Evolutionary conservation across 257 asterid species (phyloP), one percentile per base, ranked within the genome.

Genomic region (Voacanga thouarsii): DNA sequence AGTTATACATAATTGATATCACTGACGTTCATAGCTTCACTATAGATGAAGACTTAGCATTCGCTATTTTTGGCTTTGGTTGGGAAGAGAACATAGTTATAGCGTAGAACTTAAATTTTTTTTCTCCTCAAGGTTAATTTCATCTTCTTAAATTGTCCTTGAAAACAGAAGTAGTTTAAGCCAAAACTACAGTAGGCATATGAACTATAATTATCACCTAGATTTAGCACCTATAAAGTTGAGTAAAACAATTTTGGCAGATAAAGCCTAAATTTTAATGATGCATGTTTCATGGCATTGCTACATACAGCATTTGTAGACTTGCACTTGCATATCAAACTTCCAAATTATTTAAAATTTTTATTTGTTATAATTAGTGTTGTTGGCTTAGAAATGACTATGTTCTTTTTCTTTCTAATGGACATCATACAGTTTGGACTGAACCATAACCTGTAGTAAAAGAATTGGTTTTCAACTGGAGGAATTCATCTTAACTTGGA

Each of bases 181-280:
- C 8, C 4, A 7, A 23, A 23, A 70, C 19, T n/a, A n/a, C 3
- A 69, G 23, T 44, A 12, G 56, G 28, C 23, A 16, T 18, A 18
- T 43, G 74, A 69, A 69, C 56, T 5, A 71, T 23, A 21, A 53
- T 70, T 70, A n/a, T 67, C 7, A 70, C 41, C 57, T 19, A 70
- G 28, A 10, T 69, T 47, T 51, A 51, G 11, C 57, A 51, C 57
- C 57, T 51, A 51, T 51, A 3, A 5, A 51, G 15, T 6, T 8
- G 9, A 47, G 2, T 1, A 7, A 3, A 51, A 3, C 3, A 16
- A 51, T 51, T 51, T 12, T 16, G 57, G 21, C 57, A 51, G 21
- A 1, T 14, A 51, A 19, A 23, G 12, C 57, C 19, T 51, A 51
- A 50, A 51, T 51, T 3, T 14, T 14, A 51, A 14, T 51, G 57